Conservation (phyloP, 352 stramenopile species). For the Phytophthora melonis region DNA sequence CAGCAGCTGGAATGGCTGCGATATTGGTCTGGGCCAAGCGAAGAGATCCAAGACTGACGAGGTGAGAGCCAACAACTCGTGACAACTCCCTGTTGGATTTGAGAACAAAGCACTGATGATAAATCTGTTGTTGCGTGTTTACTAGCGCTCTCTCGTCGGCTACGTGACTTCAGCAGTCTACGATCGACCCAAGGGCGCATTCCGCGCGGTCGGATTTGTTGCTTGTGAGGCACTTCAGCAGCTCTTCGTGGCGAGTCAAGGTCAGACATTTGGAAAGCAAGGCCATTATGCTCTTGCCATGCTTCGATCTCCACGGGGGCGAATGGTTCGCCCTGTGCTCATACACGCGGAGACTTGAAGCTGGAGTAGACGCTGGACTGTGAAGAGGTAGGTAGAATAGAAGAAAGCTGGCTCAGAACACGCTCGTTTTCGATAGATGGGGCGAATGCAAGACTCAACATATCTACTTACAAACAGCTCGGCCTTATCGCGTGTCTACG, state of each 20-base stretch:
- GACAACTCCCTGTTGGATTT: not conserved
- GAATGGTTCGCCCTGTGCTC: slow-evolving; percentile 66
- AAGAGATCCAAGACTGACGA: slow-evolving; percentile 20
- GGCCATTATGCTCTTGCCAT: slow-evolving; percentile 52
- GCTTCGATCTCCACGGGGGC: slow-evolving; percentile 51
- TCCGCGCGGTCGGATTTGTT: slow-evolving; percentile 73
- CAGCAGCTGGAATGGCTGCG: slow-evolving; percentile 46
- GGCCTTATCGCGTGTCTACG: slow-evolving; percentile 12
- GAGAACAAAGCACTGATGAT: slow-evolving; percentile 9
- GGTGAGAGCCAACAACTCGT: slow-evolving; percentile 17
- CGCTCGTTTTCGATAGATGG: slow-evolving; percentile 14
- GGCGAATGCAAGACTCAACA: slow-evolving; percentile 30
- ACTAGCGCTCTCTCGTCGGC: slow-evolving; percentile 57
- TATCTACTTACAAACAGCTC: slow-evolving; percentile 37
- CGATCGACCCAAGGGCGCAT: slow-evolving; percentile 73
- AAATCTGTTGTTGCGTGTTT: slow-evolving; percentile 1
- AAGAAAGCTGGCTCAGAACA: not conserved
- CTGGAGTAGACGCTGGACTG: not conserved
- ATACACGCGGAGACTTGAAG: slow-evolving; percentile 34
- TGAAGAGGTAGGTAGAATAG: not conserved
- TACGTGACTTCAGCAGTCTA: slow-evolving; percentile 85
- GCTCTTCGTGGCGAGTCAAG: slow-evolving; percentile 48
- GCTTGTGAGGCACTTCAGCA: slow-evolving; percentile 69
- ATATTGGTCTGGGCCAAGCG: slow-evolving; percentile 22
- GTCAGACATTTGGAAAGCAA: slow-evolving; percentile 8